These are phyloP conservation scores for Tylopilus microsporus DNA, from an alignment of 1,284 basidiomycete species.

Conservation along the genomic window DNA sequence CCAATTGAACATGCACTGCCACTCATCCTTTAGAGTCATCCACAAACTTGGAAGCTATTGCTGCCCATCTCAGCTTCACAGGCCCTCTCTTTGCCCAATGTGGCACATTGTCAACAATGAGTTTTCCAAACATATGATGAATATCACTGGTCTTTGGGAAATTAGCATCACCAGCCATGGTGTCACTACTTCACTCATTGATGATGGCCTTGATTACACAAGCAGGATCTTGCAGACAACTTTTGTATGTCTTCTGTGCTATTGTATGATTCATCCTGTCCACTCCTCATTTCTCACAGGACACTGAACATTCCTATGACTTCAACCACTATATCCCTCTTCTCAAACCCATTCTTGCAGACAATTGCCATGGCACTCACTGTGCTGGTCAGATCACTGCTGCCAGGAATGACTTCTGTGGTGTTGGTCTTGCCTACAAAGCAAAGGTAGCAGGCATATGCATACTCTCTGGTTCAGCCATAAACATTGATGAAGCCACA, in stretches of 20 bases:
- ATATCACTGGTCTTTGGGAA: conserved; percentile 80
- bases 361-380: conserved; percentile 96
- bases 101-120: conserved; percentile 90
- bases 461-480: conserved; percentile 94
- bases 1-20: conserved; percentile 62
- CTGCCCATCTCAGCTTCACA: conserved; percentile 64
- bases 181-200: conserved; percentile 87
- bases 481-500: conserved; percentile 96
- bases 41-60: conserved; percentile 49
- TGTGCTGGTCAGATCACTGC: conserved; percentile 99
- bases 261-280: background rate
- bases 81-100: conserved; percentile 83
- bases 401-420: conserved; percentile 91
- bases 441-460: conserved; percentile 91
- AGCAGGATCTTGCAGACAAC: conserved; percentile 84
- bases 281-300: conserved; percentile 44
- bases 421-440: conserved; percentile 90
- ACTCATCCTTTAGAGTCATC: conserved; percentile 35
- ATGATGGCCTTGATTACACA: conserved; percentile 92
- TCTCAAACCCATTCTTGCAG: conserved; percentile 82
- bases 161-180: conserved; percentile 84
- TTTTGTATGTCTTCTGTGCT: conserved; percentile 65
- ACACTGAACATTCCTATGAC: conserved; percentile 87
- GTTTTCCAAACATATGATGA: conserved; percentile 76
- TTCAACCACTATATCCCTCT: conserved; percentile 91